Evolutionary conservation across 805 yeast species (phyloP).

Genomic region (Yamadazyma phyllophila): DNA sequence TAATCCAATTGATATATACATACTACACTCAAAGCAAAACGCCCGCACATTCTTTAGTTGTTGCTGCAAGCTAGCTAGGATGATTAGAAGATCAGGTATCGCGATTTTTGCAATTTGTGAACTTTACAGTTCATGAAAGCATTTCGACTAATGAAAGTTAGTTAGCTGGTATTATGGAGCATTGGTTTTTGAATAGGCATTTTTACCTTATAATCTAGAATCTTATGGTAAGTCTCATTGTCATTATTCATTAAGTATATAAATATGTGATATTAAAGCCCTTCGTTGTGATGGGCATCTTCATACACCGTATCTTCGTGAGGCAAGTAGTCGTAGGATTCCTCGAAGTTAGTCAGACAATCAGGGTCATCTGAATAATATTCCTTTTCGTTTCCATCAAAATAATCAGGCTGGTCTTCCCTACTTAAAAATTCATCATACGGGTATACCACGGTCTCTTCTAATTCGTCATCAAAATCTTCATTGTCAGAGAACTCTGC

Average conservation of each 20-base stretch:
- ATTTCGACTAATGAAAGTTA: no score
- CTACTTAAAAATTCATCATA: constrained; percentile 34
- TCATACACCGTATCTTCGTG: constrained; percentile 3
- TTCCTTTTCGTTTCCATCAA: constrained; percentile 31
- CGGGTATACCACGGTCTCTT: constrained; percentile 12
- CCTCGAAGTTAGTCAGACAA: constrained; percentile 30
- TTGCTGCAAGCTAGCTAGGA: background rate
- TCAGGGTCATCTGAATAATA: constrained; percentile 34
- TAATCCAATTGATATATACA: constrained; percentile 6
- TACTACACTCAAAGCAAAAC: constrained; percentile 51
- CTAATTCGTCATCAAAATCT: background rate
- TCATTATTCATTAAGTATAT: no score
- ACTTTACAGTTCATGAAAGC: background rate
- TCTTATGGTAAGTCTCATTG: no score
- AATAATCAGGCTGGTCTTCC: constrained; percentile 39
- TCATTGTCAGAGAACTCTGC: constrained; percentile 1
- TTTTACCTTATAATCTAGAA: no score
- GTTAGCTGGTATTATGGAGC: no score
- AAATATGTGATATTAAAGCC: background rate
- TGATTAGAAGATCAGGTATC: background rate
- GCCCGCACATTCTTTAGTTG: constrained; percentile 52
- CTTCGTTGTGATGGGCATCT: background rate
- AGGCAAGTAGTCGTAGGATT: constrained; percentile 25
- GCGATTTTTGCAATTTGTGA: background rate
- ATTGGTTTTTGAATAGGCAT: no score